These are phyloP conservation scores for Orobanche coerulescens DNA, from an alignment of 257 asterid genomes.

Conservation along the genomic window DNA sequence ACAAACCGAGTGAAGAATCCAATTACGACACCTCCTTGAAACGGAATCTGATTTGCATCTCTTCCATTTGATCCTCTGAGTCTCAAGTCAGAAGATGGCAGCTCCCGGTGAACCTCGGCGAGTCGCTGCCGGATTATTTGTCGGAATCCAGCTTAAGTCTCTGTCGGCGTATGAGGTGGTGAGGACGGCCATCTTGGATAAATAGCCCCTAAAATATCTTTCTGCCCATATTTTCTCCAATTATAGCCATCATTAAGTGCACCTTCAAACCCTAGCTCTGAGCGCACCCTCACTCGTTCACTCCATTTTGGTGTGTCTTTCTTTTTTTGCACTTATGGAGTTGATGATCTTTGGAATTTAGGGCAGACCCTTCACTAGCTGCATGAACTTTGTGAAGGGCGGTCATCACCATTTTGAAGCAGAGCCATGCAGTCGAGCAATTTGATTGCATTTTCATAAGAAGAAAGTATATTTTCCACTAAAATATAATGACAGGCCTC, in stretches of 20 bases:
- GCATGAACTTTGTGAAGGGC: slow-evolving; percentile 25
- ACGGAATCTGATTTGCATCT: too few relatives aligned
- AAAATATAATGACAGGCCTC: slow-evolving; percentile 35
- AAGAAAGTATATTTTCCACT: slow-evolving; percentile 43
- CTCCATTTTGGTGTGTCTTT: slow-evolving; percentile 49
- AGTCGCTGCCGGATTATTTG: too few relatives aligned
- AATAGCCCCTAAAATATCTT: slow-evolving; percentile 65
- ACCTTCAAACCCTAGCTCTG: slow-evolving; percentile 41
- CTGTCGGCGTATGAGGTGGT: too few relatives aligned
- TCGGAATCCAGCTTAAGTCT: too few relatives aligned
- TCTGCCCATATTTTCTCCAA: slow-evolving; percentile 97
- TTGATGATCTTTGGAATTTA: slow-evolving; percentile 25
- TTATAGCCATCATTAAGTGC: slow-evolving; percentile 54
- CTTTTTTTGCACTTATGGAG: slow-evolving; percentile 47
- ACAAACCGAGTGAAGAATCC: too few relatives aligned
- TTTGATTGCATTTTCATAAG: slow-evolving; percentile 58
- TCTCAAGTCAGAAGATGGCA: too few relatives aligned
- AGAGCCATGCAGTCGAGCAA: slow-evolving; percentile 31
- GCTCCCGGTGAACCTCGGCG: too few relatives aligned
- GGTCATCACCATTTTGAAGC: slow-evolving; percentile 23
- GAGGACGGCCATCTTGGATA: slow-evolving; percentile 89
- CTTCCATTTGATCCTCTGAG: too few relatives aligned
- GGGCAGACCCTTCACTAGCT: slow-evolving; percentile 35
- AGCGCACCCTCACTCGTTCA: slow-evolving; percentile 38
- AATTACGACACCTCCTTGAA: too few relatives aligned